Conservation (phyloP, 1,284 basidiomycete species). For the Anthracocystis walkeri region DNA sequence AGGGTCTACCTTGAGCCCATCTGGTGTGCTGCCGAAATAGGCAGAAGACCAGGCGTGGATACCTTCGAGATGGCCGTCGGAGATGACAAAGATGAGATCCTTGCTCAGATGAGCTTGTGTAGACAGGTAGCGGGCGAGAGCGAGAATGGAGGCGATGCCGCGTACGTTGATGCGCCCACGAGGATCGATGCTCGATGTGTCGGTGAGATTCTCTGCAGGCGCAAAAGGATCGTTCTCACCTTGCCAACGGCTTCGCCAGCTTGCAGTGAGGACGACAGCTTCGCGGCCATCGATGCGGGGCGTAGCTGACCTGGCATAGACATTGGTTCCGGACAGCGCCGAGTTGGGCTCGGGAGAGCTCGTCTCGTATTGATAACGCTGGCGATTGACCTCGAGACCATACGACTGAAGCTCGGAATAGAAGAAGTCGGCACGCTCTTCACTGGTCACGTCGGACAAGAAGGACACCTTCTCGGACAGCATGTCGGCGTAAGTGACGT, state of each 20-base stretch:
- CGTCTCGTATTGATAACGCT: conserved; percentile 21
- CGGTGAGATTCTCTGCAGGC: conserved; percentile 13
- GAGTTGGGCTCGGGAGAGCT: not conserved
- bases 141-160: conserved; percentile 84
- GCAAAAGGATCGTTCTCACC: conserved; percentile 39
- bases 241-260: conserved; percentile 69
- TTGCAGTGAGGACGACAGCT: conserved; percentile 73
- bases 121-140: conserved; percentile 83
- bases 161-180: conserved; percentile 80
- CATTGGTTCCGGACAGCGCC: conserved; percentile 76
- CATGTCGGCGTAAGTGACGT: conserved; percentile 59
- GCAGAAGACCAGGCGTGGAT: conserved; percentile 89
- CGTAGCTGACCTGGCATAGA: conserved; percentile 83
- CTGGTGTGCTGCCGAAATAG: conserved; percentile 80
- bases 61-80: conserved; percentile 88
- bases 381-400: conserved; percentile 50
- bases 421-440: conserved; percentile 49
- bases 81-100: conserved; percentile 89
- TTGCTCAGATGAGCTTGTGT: conserved; percentile 58
- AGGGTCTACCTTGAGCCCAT: conserved; percentile 76
- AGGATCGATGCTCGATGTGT: conserved; percentile 5
- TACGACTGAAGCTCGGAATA: conserved; percentile 46
- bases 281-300: conserved; percentile 90
- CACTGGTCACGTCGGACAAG: conserved; percentile 16
- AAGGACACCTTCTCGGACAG: conserved; percentile 45